These are phyloP conservation scores for Hura crepitans DNA, from an alignment of 441 rosid genomes.

Conservation along the genomic window DNA sequence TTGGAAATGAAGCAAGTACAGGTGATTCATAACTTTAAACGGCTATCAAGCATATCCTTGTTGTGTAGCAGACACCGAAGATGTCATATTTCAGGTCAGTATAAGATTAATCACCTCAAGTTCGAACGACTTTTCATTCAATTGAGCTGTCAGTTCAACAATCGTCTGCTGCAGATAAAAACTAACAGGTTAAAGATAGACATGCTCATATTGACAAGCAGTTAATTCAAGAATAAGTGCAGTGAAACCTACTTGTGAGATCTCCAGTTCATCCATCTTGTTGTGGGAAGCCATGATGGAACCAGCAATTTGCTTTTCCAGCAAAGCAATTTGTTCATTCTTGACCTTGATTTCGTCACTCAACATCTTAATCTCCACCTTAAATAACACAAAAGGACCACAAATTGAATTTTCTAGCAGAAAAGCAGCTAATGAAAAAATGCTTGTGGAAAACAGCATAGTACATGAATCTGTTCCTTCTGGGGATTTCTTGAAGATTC, in stretches of 20 bases:
- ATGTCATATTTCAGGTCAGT: constrained; percentile 8
- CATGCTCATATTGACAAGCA: constrained; percentile 16
- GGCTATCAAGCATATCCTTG: constrained; percentile 11
- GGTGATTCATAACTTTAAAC: background rate
- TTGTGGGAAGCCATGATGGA: constrained; percentile 52
- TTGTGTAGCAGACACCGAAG: constrained; percentile 4
- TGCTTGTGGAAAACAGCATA: constrained; percentile 10
- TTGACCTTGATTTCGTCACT: constrained; percentile 64
- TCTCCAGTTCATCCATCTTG: constrained; percentile 59
- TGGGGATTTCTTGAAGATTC: constrained; percentile 67
- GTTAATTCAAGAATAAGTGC: background rate
- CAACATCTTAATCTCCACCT: constrained; percentile 67
- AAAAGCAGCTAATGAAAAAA: constrained; percentile 24
- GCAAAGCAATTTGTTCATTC: constrained; percentile 64
- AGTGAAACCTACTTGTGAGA: constrained; percentile 48
- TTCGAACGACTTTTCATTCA: constrained; percentile 92
- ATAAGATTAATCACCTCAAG: constrained; percentile 66
- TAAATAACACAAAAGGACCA: constrained; percentile 30
- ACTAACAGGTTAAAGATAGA: constrained; percentile 24
- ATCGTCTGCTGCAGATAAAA: constrained; percentile 50
- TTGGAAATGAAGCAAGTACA: background rate
- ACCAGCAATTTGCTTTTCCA: constrained; percentile 75
- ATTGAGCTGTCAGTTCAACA: constrained; percentile 67
- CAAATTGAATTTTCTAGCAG: constrained; percentile 24
- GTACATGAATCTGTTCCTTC: constrained; percentile 65